These are phyloP conservation scores for Erodium trifolium DNA, from an alignment of 441 rosid genomes.

Conservation along the genomic window DNA sequence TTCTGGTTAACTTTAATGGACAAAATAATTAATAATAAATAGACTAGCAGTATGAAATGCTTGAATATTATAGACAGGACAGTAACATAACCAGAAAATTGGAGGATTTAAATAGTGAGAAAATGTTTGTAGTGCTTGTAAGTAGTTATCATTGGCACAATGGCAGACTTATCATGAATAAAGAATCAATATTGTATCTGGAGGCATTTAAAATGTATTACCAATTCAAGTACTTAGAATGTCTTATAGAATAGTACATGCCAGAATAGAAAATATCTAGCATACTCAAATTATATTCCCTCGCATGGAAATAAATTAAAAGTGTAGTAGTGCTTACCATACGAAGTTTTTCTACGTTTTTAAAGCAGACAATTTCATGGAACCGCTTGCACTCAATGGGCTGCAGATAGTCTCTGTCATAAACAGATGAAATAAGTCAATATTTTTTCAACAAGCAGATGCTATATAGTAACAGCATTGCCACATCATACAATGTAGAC, in stretches of 20 bases:
- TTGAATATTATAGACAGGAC: too few species aligned
- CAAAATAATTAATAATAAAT: too few species aligned
- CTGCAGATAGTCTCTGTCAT: conserved; percentile 61
- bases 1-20: too few species aligned
- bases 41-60: too few species aligned
- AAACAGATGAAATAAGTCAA: conserved; percentile 18
- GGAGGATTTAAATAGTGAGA: background rate
- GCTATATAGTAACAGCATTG: conserved; percentile 7
- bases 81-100: background rate
- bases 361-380: conserved; percentile 78
- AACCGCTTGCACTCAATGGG: conserved; percentile 65
- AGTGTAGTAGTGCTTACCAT: conserved; percentile 38
- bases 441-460: conserved; percentile 6
- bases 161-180: background rate
- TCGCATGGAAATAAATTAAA: too few species aligned
- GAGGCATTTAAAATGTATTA: background rate
- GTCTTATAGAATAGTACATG: too few species aligned
- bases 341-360: conserved; percentile 60
- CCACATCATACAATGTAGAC: conserved; percentile 7
- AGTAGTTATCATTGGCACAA: background rate
- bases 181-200: background rate
- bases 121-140: background rate
- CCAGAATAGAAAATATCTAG: too few species aligned
- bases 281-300: too few species aligned
- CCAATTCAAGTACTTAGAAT: too few species aligned